A percentile compares a stretch with the other conserved stretches of the same genome.
phyloP scores from a whole-genome alignment of 768 basidiomycete genomes.

The Calocera cornea region DNA sequence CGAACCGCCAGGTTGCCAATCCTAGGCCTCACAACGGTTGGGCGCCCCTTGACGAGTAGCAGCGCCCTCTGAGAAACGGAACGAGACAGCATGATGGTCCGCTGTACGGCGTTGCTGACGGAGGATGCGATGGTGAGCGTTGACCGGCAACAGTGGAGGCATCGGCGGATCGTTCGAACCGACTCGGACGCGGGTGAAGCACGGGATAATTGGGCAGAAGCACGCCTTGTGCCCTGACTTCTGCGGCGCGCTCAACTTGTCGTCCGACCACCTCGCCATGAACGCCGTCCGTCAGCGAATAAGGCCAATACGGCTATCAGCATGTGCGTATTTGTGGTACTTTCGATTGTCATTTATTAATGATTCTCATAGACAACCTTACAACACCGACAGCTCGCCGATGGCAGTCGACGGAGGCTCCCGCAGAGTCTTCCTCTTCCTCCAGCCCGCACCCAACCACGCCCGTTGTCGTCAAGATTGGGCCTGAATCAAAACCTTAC shows the following conservation, averaged over 20 bases:
- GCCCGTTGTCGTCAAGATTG: neutral
- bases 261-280: neutral
- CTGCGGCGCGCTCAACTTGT: neutral
- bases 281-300: neutral
- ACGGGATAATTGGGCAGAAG: neutral
- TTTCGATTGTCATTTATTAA: neutral
- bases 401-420: slow-evolving; percentile 9
- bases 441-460: neutral
- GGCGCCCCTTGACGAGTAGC: neutral
- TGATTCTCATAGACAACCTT: neutral
- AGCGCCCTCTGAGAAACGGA: neutral
- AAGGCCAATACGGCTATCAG: neutral
- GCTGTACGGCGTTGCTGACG: neutral
- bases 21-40: neutral
- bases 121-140: neutral
- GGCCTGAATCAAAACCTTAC: neutral
- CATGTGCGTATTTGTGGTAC: neutral
- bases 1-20: neutral
- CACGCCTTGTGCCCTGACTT: slow-evolving; percentile 3
- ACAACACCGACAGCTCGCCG: neutral
- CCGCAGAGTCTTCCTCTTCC: slow-evolving; percentile 4
- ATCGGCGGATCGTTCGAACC: neutral
- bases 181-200: neutral
- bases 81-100: neutral
- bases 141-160: neutral